phyloP scores from a whole-genome alignment of 2,329 filamentous ascomycete genomes.

The Diaporthe capsici region DNA sequence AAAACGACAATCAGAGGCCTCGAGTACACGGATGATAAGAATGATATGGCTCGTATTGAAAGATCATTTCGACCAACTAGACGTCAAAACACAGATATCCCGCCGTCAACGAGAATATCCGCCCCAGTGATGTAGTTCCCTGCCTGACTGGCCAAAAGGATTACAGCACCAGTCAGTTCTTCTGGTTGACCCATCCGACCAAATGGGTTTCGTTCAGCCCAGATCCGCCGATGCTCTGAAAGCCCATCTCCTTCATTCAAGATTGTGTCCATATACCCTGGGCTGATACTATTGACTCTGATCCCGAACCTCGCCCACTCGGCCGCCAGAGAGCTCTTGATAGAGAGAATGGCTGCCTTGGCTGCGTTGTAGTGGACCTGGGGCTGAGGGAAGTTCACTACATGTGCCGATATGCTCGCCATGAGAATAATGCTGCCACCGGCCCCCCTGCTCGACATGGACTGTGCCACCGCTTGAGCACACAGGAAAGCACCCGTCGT shows the following conservation, averaged over 20 bases:
- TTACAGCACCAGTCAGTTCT: background rate
- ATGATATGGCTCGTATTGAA: background rate
- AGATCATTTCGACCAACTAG: background rate
- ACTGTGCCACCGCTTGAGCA: background rate
- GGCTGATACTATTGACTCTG: background rate
- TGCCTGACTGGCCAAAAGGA: background rate
- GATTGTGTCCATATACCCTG: background rate
- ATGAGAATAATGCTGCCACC: background rate
- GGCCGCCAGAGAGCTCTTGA: background rate
- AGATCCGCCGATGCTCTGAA: background rate
- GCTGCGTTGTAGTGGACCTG: background rate
- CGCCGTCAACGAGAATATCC: background rate
- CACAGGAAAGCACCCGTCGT: background rate
- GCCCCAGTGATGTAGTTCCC: background rate
- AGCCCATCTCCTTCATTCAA: background rate
- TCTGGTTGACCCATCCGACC: background rate
- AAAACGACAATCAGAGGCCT: background rate
- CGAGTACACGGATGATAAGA: background rate
- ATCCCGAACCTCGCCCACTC: background rate
- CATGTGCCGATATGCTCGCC: background rate
- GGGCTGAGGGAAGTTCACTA: background rate
- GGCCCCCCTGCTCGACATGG: background rate
- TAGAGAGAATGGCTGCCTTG: background rate
- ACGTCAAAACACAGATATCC: background rate
- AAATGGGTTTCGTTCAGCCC: background rate